Evolutionary conservation across 164 flowering plant genomes (phyloP), one percentile per base, ranked within the genome.

Genomic region (Tetracentron sinense): DNA sequence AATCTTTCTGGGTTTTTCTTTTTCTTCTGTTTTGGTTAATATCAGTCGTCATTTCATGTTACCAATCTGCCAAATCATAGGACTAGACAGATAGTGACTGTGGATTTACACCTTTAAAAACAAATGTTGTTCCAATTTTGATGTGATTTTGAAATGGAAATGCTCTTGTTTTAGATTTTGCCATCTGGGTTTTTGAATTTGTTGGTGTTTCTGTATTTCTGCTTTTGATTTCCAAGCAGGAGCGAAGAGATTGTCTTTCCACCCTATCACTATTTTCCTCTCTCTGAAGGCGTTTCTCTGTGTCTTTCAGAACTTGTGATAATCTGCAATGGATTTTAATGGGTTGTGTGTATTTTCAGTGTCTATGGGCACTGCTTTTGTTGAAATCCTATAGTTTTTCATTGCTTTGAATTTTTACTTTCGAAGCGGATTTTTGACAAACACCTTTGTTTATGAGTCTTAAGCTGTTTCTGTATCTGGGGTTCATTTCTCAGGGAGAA

Each of bases 161-260:
- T 33, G 56, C 22, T 58, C 11, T 53, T 60, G 30, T 17, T 35
- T 53, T 42, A 10, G 35, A 33, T 35, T 50, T 49, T 50, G 3
- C 33, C 58, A 28, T 52, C 2, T 66, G 56, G 50, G 50, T 23
- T 51, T 66, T 25, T 26, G 31, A 52, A 16, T 52, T 44, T 44
- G 21, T 25, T 46, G 16, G 33, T 58, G 29, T 26, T 26, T 58
- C 0, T 16, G 19, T 56, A 33, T 6, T 31, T 56, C 21, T 2
- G 14, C 4, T 21, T 35, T 35, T 11, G 19, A 4, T 22, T 35
- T 56, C 35, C 20, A 35, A 21, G 38, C 38, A 33, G 8, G 4
- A 4, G 38, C n/a, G n/a, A n/a, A n/a, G n/a, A n/a, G n/a, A n/a
- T n/a, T n/a, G n/a, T 42, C 46, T 42, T 42, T 46, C 19, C 15